A percentile compares a stretch with the other conserved stretches of the same genome.
Evolutionary conservation across 129 eudicot genomes (phyloP).

Genomic region (Escallonia rubra): DNA sequence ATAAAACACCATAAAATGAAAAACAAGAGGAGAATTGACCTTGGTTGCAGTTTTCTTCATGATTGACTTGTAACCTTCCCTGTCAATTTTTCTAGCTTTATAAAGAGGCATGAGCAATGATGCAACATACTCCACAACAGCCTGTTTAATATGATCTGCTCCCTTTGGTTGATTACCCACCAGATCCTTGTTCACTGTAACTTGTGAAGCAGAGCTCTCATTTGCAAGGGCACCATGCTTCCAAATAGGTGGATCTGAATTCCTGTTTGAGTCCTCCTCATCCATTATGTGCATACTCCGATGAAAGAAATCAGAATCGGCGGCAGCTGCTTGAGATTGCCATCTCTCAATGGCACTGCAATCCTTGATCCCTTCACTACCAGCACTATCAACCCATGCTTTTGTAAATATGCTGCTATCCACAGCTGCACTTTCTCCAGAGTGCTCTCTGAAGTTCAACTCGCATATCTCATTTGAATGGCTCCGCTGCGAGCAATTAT

Average conservation of each 20-base stretch:
- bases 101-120: slow-evolving; percentile 96
- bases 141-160: slow-evolving; percentile 63
- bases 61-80: slow-evolving; percentile 81
- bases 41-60: slow-evolving; percentile 98
- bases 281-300: slow-evolving; percentile 53
- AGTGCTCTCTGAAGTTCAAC: slow-evolving; percentile 64
- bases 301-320: slow-evolving; percentile 60
- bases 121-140: slow-evolving; percentile 92
- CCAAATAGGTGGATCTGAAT: slow-evolving; percentile 25
- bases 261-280: slow-evolving; percentile 77
- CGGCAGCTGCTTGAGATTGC: slow-evolving; percentile 98
- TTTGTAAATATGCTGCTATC: slow-evolving; percentile 81
- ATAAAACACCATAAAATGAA: neutral
- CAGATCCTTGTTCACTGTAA: slow-evolving; percentile 60
- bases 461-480: slow-evolving; percentile 66
- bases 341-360: slow-evolving; percentile 89
- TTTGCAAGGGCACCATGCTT: slow-evolving; percentile 40
- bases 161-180: slow-evolving; percentile 68
- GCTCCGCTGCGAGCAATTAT: slow-evolving; percentile 67
- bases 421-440: slow-evolving; percentile 77
- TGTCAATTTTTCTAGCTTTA: slow-evolving; percentile 86
- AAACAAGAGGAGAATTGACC: slow-evolving; percentile 26
- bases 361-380: slow-evolving; percentile 78
- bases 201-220: slow-evolving; percentile 86
- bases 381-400: slow-evolving; percentile 98